Evolutionary conservation across 2,329 filamentous ascomycete genomes (phyloP), one percentile per base, ranked within the genome.

Genomic region (Penicillium sp.): DNA sequence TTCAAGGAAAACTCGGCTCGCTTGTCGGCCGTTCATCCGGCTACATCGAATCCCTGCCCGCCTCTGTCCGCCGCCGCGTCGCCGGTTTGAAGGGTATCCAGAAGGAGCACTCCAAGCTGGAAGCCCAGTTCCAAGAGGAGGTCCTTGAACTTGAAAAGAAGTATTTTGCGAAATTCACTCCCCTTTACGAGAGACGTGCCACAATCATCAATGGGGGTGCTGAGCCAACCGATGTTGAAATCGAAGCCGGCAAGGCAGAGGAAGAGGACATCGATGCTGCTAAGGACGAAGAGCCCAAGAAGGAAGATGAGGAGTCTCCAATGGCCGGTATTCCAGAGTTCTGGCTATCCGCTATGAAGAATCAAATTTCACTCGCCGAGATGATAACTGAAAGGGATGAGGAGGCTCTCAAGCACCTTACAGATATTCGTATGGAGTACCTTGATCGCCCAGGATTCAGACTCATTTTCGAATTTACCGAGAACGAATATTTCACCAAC

Each of bases 301-400:
- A 82, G 38, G 78, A 81, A 62, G 74, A 73, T 31, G 77, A 81
- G 59, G 82, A 78, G 53, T 68, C 79, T 44, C 78, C 77, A 55
- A 81, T 90, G 67, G 85, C 88, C 73, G 95, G 95, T 79, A 97
- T 99, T 66, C 95, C 95, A 66, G 95, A 99, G 82, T 99, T 99
- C 86, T 99, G 95, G 95, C 86, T 99, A 55, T 97, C 94, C 65
- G 94, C 96, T 71, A 98, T 99, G 94, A 99, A 99, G 87, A 99
- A 99, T 85, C 94, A 97, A 79, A 88, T 95, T 73, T 96, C 93
- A 31, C 89, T 99, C 60, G 92, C 94, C 60, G 96, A 99, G 82
- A 97, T 97, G 88, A 97, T 99, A 78, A 99, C 95, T 73, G 95
- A 98, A 73, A 91, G 93, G 68, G 95, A 99, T 76, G 95, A 99